Percentiles rank a stretch among this genome's conserved stretches.
phyloP scores from a whole-genome alignment of 805 yeast species.

The Candida ponderosae region DNA sequence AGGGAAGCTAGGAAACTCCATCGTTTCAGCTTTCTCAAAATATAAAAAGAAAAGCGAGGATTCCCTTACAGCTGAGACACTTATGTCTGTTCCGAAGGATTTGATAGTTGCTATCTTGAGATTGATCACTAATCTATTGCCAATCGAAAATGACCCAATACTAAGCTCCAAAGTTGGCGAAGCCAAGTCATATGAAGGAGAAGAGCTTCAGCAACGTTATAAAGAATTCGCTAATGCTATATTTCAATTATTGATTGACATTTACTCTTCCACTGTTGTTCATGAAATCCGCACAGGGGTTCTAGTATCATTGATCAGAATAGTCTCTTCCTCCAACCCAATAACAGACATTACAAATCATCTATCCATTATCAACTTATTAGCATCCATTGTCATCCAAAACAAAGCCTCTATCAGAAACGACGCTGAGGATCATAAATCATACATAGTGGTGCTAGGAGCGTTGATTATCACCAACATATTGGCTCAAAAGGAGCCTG shows the following conservation, averaged over 20 bases:
- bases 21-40: conserved; percentile 42
- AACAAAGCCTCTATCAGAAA: conserved; percentile 26
- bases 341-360: conserved; percentile 24
- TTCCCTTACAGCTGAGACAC: conserved; percentile 50
- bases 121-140: conserved; percentile 51
- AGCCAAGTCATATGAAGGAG: conserved; percentile 12
- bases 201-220: conserved; percentile 18
- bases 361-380: conserved; percentile 35
- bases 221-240: conserved; percentile 34
- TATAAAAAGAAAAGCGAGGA: conserved; percentile 31
- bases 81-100: conserved; percentile 71
- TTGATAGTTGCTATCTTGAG: conserved; percentile 45
- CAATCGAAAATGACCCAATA: conserved; percentile 27
- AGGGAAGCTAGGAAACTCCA: conserved; percentile 37
- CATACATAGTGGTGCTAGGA: conserved; percentile 38
- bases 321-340: conserved; percentile 33
- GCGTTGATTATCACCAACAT: conserved; percentile 39
- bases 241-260: conserved; percentile 47
- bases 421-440: conserved; percentile 10
- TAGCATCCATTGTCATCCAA: conserved; percentile 58
- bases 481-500: conserved; percentile 37
- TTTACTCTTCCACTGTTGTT: conserved; percentile 70
- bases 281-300: conserved; percentile 52
- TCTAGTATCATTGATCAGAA: conserved; percentile 44
- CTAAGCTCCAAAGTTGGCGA: conserved; percentile 20